Evolutionary conservation across 495 filamentous ascomycete species (phyloP).

Genomic region (Hamigera avellanea): DNA sequence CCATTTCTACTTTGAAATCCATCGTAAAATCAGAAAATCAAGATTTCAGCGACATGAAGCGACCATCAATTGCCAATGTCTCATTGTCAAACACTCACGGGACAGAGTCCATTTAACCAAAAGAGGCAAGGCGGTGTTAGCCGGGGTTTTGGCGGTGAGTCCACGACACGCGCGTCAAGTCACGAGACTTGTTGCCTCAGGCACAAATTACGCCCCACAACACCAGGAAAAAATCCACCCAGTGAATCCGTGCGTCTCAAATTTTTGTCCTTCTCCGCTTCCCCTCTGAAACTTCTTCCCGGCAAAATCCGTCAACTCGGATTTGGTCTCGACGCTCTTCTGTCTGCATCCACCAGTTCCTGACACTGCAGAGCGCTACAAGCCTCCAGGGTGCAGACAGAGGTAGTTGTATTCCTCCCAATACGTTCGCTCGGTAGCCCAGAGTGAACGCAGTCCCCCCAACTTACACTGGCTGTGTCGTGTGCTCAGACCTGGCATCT

Average conservation of each 20-base stretch:
- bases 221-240: background rate
- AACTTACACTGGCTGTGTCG: conserved; percentile 7
- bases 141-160: too few relatives aligned
- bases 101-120: too few relatives aligned
- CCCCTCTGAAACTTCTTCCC: background rate
- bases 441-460: too few relatives aligned
- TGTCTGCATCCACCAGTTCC: conserved; percentile 11
- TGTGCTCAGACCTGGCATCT: conserved; percentile 12
- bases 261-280: conserved; percentile 3
- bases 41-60: too few relatives aligned
- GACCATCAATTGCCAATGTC: too few relatives aligned
- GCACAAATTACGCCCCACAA: background rate
- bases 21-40: too few relatives aligned
- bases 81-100: too few relatives aligned
- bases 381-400: conserved; percentile 13
- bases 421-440: background rate
- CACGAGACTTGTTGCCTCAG: background rate
- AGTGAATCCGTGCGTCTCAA: background rate
- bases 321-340: conserved; percentile 4
- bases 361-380: conserved; percentile 3
- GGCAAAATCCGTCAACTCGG: background rate
- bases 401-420: background rate
- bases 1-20: too few relatives aligned
- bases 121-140: too few relatives aligned
- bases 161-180: too few relatives aligned